Evolutionary conservation across 495 filamentous ascomycete species (phyloP).

Genomic region (Achaetomiella virescens): DNA sequence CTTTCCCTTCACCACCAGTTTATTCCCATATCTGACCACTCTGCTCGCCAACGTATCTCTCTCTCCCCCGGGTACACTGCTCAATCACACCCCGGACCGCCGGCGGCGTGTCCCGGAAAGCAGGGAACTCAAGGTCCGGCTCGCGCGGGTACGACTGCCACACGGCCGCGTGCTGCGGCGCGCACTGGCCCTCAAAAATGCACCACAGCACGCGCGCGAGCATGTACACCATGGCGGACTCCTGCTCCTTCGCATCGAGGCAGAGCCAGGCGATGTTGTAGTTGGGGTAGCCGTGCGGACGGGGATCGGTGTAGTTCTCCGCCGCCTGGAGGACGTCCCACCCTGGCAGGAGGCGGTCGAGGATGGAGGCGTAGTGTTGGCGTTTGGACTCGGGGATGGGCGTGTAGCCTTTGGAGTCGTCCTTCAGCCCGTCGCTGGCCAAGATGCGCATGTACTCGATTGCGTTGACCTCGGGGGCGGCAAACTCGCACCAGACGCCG

Average conservation of each 20-base stretch:
- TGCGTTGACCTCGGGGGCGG: slow-evolving; percentile 44
- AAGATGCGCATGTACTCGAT: slow-evolving; percentile 42
- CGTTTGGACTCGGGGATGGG: slow-evolving; percentile 27
- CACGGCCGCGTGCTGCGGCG: slow-evolving; percentile 39
- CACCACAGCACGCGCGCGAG: slow-evolving; percentile 47
- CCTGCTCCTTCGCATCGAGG: slow-evolving; percentile 37
- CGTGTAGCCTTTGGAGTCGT: slow-evolving; percentile 15
- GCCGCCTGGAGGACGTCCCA: slow-evolving; percentile 32
- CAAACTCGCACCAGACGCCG: slow-evolving; percentile 47
- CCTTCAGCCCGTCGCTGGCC: slow-evolving; percentile 19
- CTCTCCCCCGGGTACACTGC: slow-evolving; percentile 39
- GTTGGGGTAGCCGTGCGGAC: slow-evolving; percentile 32
- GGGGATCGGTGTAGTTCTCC: slow-evolving; percentile 24
- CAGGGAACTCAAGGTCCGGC: slow-evolving; percentile 43
- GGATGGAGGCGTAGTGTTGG: slow-evolving; percentile 28
- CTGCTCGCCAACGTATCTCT: slow-evolving; percentile 30
- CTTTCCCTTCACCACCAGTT: slow-evolving; percentile 27
- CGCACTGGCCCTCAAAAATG: slow-evolving; percentile 46
- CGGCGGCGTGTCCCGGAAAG: slow-evolving; percentile 34
- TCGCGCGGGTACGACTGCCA: slow-evolving; percentile 46
- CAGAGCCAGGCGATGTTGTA: slow-evolving; percentile 45
- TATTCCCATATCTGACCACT: slow-evolving; percentile 33
- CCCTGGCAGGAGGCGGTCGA: slow-evolving; percentile 32
- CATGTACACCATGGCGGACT: slow-evolving; percentile 48
- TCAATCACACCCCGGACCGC: slow-evolving; percentile 36